A percentile compares a stretch with the other conserved stretches of the same genome.
Conservation (phyloP, 2,329 filamentous ascomycete genomes). For the Trichoderma sp. region DNA sequence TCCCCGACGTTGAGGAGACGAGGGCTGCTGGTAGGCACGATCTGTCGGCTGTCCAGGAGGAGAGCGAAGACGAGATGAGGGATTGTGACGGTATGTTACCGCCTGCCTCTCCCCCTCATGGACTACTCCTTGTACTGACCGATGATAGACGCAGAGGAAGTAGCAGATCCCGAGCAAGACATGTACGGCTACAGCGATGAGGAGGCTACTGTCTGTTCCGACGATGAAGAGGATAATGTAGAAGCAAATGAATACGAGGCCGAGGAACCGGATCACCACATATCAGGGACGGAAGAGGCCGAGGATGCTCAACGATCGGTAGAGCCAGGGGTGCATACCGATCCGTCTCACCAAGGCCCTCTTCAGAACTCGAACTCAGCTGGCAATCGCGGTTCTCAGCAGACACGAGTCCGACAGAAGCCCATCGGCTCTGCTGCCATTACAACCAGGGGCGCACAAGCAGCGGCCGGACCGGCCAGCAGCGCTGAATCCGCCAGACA, state of each 20-base stretch:
- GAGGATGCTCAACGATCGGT: conserved; percentile 34
- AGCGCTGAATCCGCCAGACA: conserved; percentile 28
- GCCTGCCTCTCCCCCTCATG: conserved; percentile 35
- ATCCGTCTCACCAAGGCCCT: conserved; percentile 53
- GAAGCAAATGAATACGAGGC: conserved; percentile 48
- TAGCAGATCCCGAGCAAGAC: conserved; percentile 31
- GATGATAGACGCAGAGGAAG: conserved; percentile 17
- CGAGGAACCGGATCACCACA: background rate
- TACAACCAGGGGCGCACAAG: conserved; percentile 52
- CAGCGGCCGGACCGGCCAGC: conserved; percentile 38
- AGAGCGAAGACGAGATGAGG: conserved; percentile 45
- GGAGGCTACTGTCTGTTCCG: conserved; percentile 48
- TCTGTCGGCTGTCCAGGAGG: conserved; percentile 53
- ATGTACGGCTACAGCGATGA: conserved; percentile 38
- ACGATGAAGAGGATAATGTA: conserved; percentile 47
- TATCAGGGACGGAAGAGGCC: background rate
- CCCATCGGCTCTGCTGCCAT: conserved; percentile 50
- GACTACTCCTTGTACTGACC: conserved; percentile 23
- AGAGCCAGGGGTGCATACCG: conserved; percentile 51
- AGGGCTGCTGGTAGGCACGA: conserved; percentile 43
- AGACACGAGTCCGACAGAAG: conserved; percentile 37
- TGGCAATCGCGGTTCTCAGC: conserved; percentile 48
- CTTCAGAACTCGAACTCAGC: conserved; percentile 56
- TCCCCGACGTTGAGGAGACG: conserved; percentile 55
- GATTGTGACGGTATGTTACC: conserved; percentile 33